Evolutionary conservation across 1,284 basidiomycete species (phyloP).

Genomic region (Leccinum holopus): DNA sequence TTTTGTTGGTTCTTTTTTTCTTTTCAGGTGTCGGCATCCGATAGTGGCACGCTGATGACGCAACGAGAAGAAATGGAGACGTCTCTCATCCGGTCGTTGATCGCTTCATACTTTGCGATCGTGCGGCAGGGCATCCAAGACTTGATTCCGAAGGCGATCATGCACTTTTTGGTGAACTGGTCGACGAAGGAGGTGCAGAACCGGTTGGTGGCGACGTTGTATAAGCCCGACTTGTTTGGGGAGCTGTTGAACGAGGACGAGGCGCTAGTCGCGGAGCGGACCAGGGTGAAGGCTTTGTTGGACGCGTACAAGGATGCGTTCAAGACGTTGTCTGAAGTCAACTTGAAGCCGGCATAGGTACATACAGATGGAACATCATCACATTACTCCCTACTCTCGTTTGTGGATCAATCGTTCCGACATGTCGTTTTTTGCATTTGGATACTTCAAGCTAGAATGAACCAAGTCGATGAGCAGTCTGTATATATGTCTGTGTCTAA

Average conservation of each 20-base stretch:
- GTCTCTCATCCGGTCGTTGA: conserved; percentile 89
- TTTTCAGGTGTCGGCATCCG: conserved; percentile 36
- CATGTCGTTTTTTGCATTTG: background rate
- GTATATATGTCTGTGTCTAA: conserved; percentile 12
- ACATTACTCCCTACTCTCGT: background rate
- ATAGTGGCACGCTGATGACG: conserved; percentile 57
- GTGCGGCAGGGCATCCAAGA: conserved; percentile 97
- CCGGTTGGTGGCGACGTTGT: conserved; percentile 86
- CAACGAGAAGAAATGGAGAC: conserved; percentile 96
- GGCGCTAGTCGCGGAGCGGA: conserved; percentile 88
- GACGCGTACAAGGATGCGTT: conserved; percentile 99
- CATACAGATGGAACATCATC: background rate
- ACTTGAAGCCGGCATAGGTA: conserved; percentile 59
- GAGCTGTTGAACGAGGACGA: conserved; percentile 97
- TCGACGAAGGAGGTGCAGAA: conserved; percentile 98
- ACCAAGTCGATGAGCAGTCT: background rate
- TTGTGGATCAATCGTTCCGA: background rate
- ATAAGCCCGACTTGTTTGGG: conserved; percentile 91
- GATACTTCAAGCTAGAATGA: background rate
- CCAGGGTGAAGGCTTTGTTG: conserved; percentile 90
- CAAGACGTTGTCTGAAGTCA: conserved; percentile 79
- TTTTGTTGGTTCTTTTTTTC: background rate
- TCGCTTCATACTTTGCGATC: conserved; percentile 95
- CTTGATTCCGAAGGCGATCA: conserved; percentile 94
- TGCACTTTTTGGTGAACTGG: conserved; percentile 95